Evolutionary conservation across 768 basidiomycete genomes (phyloP).

Genomic region (Tubosaeta brunneosetosa): DNA sequence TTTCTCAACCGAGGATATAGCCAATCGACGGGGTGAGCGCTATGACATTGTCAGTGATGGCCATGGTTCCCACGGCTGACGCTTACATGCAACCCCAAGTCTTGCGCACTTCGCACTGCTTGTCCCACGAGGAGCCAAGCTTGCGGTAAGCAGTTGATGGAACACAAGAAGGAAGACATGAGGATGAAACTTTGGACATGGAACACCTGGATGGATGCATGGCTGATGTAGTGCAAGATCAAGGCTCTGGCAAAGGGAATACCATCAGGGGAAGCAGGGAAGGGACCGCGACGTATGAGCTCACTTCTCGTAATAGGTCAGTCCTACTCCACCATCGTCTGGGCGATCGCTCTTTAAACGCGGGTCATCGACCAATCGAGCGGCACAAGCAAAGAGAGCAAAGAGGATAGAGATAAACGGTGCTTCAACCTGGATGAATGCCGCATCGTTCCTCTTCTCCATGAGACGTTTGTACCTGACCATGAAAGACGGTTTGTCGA

Average conservation of each 20-base stretch:
- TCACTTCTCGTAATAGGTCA: constrained; percentile 86
- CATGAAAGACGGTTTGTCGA: constrained; percentile 84
- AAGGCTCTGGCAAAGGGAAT: constrained; percentile 54
- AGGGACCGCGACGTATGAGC: constrained; percentile 17
- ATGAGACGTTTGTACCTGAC: constrained; percentile 67
- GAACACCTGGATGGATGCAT: constrained; percentile 75
- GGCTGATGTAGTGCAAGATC: constrained; percentile 88
- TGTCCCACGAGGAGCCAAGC: constrained; percentile 92
- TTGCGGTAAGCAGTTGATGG: constrained; percentile 89
- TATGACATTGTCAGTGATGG: constrained; percentile 30
- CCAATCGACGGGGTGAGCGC: constrained; percentile 78
- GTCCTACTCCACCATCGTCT: constrained; percentile 83
- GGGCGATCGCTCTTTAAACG: constrained; percentile 55
- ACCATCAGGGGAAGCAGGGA: constrained; percentile 1
- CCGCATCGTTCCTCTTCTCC: constrained; percentile 55
- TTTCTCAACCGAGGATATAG: constrained; percentile 71
- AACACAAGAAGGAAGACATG: constrained; percentile 87
- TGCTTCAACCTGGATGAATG: constrained; percentile 54
- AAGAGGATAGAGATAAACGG: constrained; percentile 81
- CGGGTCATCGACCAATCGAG: constrained; percentile 70
- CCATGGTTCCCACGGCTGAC: constrained; percentile 1
- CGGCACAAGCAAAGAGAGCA: constrained; percentile 87
- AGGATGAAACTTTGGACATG: constrained; percentile 91
- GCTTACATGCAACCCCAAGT: constrained; percentile 87
- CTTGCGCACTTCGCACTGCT: constrained; percentile 84